A percentile compares a stretch with the other conserved stretches of the same genome.
Conservation (phyloP, 2,329 filamentous ascomycete species). For the Trichoderma koningiopsis region DNA sequence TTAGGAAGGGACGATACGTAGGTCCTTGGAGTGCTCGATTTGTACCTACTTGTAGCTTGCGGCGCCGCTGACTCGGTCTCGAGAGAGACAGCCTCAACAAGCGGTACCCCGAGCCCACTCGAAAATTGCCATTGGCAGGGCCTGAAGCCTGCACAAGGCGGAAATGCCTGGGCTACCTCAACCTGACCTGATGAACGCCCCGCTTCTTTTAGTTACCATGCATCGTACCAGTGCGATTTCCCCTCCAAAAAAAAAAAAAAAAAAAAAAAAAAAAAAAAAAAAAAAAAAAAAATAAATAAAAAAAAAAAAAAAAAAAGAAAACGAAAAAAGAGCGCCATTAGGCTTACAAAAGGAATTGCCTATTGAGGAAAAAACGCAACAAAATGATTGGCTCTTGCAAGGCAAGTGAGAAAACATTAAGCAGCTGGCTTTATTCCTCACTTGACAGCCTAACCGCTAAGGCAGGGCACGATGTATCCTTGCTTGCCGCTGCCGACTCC, state of each 20-base stretch:
- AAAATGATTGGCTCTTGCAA: not conserved
- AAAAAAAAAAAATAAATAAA: too few species aligned
- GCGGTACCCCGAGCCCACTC: constrained; percentile 26
- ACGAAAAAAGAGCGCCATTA: not conserved
- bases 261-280: too few species aligned
- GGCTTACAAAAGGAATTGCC: not conserved
- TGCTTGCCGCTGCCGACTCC: constrained; percentile 17
- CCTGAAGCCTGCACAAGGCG: constrained; percentile 24
- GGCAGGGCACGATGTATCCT: too few species aligned
- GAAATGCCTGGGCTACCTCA: not conserved
- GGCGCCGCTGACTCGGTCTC: not conserved
- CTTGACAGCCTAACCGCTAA: too few species aligned
- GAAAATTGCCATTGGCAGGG: constrained; percentile 28
- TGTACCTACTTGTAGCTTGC: not conserved
- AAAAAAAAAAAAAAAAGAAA: not conserved
- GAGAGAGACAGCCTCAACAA: constrained; percentile 9
- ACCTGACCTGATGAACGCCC: too few species aligned
- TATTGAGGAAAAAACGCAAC: not conserved
- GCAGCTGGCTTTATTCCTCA: too few species aligned
- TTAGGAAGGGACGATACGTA: too few species aligned
- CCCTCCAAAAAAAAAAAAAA: too few species aligned
- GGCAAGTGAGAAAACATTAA: not conserved
- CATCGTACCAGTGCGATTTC: too few species aligned
- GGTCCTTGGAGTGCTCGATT: too few species aligned
- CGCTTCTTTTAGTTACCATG: too few species aligned